Conservation (phyloP, 495 filamentous ascomycete species). For the Trichoderma gamsii region DNA sequence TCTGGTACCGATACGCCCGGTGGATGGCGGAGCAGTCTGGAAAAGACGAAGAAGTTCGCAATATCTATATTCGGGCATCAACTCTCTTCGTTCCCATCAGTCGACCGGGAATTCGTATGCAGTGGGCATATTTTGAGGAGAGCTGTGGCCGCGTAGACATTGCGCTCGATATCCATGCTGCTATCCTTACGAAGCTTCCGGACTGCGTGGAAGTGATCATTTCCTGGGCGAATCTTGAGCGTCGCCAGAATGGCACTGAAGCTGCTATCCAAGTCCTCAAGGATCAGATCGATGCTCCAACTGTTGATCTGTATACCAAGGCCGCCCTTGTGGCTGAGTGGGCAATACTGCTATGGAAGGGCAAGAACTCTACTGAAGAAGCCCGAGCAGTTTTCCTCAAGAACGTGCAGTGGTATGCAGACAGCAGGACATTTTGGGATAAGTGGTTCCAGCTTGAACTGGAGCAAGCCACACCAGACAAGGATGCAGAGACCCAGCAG, state of each 20-base stretch:
- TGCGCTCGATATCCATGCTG: conserved; percentile 74
- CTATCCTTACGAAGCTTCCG: conserved; percentile 60
- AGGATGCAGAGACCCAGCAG: conserved; percentile 55
- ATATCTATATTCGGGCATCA: conserved; percentile 85
- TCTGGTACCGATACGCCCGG: conserved; percentile 94
- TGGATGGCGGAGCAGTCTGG: conserved; percentile 84
- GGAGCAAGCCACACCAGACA: conserved; percentile 66
- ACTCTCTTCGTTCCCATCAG: conserved; percentile 81
- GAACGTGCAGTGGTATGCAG: conserved; percentile 78
- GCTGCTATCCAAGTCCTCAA: conserved; percentile 84
- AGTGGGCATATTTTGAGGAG: conserved; percentile 95
- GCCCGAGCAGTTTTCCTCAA: conserved; percentile 79
- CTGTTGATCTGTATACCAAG: conserved; percentile 72
- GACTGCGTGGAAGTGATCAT: conserved; percentile 82
- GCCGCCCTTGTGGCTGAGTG: conserved; percentile 84
- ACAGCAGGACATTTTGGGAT: conserved; percentile 87
- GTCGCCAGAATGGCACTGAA: conserved; percentile 77
- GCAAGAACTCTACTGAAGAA: conserved; percentile 77
- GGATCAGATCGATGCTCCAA: conserved; percentile 63
- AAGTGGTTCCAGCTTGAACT: conserved; percentile 87
- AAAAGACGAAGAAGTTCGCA: conserved; percentile 87
- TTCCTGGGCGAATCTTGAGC: conserved; percentile 80
- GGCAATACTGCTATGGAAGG: conserved; percentile 85
- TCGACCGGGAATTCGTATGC: conserved; percentile 70
- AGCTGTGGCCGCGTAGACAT: conserved; percentile 67